Base-by-base conservation (phyloP, 2,329 filamentous ascomycete species). In the Neofusicoccum umdonicola region DNA sequence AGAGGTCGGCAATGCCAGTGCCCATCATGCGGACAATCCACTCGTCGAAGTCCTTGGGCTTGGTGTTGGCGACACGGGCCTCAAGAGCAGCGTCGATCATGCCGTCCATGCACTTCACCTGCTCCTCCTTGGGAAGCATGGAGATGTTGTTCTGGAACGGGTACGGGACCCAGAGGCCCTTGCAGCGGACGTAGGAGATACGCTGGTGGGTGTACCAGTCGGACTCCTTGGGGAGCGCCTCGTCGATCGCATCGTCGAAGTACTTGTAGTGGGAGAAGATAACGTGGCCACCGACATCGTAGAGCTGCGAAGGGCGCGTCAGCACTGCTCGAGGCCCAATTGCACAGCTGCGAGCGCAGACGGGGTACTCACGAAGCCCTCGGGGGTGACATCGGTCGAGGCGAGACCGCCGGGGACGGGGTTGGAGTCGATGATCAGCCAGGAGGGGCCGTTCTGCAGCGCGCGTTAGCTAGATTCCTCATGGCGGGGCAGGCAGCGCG, bases 251-350 rank as follows among this genome's bases (percentile, higher is more conserved):
- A 85, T 99, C 95, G 83, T 99, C 95, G 79, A 99, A 99, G 88
- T 99, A 99, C 84, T 97, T 97, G 90, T 99, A 99, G 87, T 97
- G 93, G 73, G 93, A 97, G 87, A 97, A 97, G 83, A 97, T 97
- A 82, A 97, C 93, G 82, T 97, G 93, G 73, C 93, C 93, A 78
- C 93, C 93, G 73, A 99, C 95, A 82, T 99, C 95, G 87, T 97
- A 99, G 74, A 99, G 88, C 94, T 76, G 67, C 52, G 56, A 62
- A n/a, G 52, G 5, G 48, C 15, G 27, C 15, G 67, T 76, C 65
- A 76, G 74, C 64, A 39, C 35, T 31, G 42, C 58, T 13, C 15
- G n/a, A 47, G 34, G 44, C 39, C 15, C 41, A 67, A 70, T 65
- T 68, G 58, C 34, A 50, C 42, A 6, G 17, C 27, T 7, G 27